Conservation (phyloP, 2,329 filamentous ascomycete species). For the Monosporascus sp. region DNA sequence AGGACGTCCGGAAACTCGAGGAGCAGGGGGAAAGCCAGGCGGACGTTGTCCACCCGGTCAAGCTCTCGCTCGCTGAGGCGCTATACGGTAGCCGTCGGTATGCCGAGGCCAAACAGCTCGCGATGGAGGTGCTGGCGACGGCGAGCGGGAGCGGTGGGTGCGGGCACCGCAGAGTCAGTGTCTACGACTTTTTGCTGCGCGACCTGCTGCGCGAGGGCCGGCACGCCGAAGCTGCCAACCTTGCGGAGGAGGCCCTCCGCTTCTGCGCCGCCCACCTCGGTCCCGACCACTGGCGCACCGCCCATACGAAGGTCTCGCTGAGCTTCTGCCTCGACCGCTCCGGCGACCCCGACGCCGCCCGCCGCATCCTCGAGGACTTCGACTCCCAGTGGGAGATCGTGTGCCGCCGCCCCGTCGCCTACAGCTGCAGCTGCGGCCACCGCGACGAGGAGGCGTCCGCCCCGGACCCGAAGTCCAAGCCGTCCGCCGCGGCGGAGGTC, state of each 20-base stretch:
- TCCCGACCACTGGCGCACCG: slow-evolving; percentile 10
- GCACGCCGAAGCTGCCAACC: slow-evolving; percentile 8
- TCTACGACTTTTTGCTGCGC: not conserved
- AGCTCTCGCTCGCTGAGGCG: slow-evolving; percentile 2
- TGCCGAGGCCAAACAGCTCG: not conserved
- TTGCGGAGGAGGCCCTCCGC: slow-evolving; percentile 4
- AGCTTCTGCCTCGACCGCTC: slow-evolving; percentile 5
- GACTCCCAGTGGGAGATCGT: slow-evolving; percentile 11
- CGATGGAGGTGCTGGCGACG: not conserved
- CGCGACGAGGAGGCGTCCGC: not conserved
- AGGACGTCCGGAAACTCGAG: slow-evolving; percentile 5
- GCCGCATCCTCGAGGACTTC: slow-evolving; percentile 5
- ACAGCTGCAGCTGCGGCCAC: not conserved
- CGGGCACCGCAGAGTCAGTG: not conserved
- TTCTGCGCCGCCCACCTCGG: slow-evolving; percentile 10
- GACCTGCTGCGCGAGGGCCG: not conserved
- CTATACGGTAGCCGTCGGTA: slow-evolving; percentile 1
- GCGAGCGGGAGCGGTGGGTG: not conserved
- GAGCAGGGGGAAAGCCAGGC: slow-evolving; percentile 1
- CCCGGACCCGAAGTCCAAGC: too few relatives aligned
- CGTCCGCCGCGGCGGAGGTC: too few relatives aligned
- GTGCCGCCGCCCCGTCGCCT: not conserved
- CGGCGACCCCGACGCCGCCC: slow-evolving; percentile 6
- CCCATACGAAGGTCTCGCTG: slow-evolving; percentile 9
- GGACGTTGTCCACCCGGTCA: not conserved